Base-by-base conservation (phyloP, 2,329 filamentous ascomycete genomes). In the Colletotrichum euphorbiae region DNA sequence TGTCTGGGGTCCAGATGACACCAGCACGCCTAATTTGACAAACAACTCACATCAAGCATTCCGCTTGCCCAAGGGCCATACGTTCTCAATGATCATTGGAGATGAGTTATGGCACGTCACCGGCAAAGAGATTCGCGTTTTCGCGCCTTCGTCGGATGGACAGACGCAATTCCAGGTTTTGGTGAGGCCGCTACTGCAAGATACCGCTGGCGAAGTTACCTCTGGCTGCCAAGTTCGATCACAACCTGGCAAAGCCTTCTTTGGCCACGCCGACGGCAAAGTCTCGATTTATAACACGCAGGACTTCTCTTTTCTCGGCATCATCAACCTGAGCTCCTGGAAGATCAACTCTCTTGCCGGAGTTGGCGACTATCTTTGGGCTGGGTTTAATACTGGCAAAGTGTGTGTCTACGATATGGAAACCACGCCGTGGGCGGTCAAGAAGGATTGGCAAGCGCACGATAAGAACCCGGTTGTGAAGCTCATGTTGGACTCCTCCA, bases 401-500 rank as follows among this genome's bases (percentile, higher is more conserved):
- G 89, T 97, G 36, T 96, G 93, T 74, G 92, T 98, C 7, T 99
- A 98, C 78, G 94, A 99, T 77, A 91, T 93, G 11, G 87, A 83
- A 9, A 86, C 88, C 33, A 89, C 87, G n/a, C 95, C 95, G 0
- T 99, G 96, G 96, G 86, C 86, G 19, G 89, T 97, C 28, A 90
- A 93, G 80, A 99, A 99, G 78, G 95, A 98, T 75, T 99, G 96
- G 95, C 89, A 91, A 71, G 95, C 93, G 3, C 96, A 98, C 76
- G 90, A 93, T 6, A 69, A 69, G 33, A 91, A 91, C 71, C 92
- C 94, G 0, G 90, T 97, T 7, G 86, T 92, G 52, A 91, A 90
- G 66, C 87, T 99, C 67, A 80, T 92, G 12, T 87, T 91, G 2
- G 96, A 99, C 76, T 84, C 87, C 1, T 92, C 93, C 38, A 93